Percentiles rank a stretch among this genome's conserved stretches.
Conservation (phyloP, 192 early-diverging fungal genomes). For the Linderina pennispora region DNA sequence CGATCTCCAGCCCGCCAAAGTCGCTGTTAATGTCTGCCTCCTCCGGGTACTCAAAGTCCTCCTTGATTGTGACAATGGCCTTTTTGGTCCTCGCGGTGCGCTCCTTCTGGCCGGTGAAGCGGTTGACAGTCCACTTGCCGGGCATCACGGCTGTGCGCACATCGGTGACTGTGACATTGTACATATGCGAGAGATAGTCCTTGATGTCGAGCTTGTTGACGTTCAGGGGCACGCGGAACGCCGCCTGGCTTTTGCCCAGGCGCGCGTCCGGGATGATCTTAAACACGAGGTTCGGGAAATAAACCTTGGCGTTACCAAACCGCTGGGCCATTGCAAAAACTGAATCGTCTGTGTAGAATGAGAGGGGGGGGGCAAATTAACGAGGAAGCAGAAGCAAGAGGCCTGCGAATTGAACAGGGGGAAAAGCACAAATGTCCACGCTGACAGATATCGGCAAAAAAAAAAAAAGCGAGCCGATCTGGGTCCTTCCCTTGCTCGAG, state of each 20-base stretch:
- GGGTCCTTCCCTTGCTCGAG: too few species aligned
- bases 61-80: slow-evolving; percentile 64
- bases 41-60: slow-evolving; percentile 58
- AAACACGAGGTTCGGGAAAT: slow-evolving; percentile 83
- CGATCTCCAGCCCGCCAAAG: slow-evolving; percentile 31
- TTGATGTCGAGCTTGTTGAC: slow-evolving; percentile 94
- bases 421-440: too few species aligned
- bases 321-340: slow-evolving; percentile 42
- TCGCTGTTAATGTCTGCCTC: slow-evolving; percentile 36
- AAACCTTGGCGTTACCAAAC: slow-evolving; percentile 58
- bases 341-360: too few species aligned
- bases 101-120: slow-evolving; percentile 21
- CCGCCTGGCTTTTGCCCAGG: slow-evolving; percentile 78
- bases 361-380: too few species aligned
- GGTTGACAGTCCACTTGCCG: slow-evolving; percentile 44
- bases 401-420: too few species aligned
- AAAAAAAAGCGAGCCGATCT: too few species aligned
- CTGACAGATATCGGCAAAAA: too few species aligned
- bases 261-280: slow-evolving; percentile 65
- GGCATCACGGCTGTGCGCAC: slow-evolving; percentile 89
- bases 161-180: slow-evolving; percentile 73
- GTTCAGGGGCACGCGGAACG: slow-evolving; percentile 82
- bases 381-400: too few species aligned
- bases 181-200: slow-evolving; percentile 77
- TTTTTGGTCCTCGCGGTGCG: slow-evolving; percentile 51